Conservation (phyloP, 768 basidiomycete genomes). For the Hydnomerulius pinastri region DNA sequence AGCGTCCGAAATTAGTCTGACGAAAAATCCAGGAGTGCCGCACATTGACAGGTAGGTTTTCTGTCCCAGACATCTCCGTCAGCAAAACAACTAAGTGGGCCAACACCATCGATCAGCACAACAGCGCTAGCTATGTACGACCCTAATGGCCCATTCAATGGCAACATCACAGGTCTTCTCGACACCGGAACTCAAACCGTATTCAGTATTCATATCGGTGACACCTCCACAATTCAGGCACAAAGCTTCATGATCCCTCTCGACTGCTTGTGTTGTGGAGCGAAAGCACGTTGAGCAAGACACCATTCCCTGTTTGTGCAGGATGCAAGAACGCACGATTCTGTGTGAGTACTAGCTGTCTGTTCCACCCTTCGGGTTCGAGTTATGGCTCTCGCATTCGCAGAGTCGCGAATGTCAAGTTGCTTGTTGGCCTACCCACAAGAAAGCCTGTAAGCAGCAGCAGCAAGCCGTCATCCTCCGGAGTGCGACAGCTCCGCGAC, state of each 20-base stretch:
- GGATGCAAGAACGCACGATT: conserved; percentile 1
- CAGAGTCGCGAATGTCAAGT: conserved; percentile 1
- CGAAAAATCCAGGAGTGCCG: no score
- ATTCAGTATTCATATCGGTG: neutral
- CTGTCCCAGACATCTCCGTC: no score
- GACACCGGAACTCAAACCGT: neutral
- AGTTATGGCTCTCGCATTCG: neutral
- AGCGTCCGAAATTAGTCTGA: no score
- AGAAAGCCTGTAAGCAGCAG: neutral
- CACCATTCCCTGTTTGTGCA: neutral
- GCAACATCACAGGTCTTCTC: neutral
- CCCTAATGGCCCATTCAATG: no score
- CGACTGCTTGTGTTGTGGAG: neutral
- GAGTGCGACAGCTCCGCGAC: neutral
- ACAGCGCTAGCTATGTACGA: no score
- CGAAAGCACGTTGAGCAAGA: neutral
- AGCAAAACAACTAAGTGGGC: no score
- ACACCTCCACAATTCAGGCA: no score
- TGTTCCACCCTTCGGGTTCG: neutral
- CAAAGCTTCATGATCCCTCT: neutral
- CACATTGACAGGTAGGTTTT: no score
- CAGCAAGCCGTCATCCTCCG: neutral
- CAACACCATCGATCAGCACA: no score
- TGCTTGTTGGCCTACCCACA: conserved; percentile 1
- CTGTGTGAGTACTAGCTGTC: conserved; percentile 4